phyloP scores from a whole-genome alignment of 139 green algal species.

The Chlamydomonas sphaeroides region DNA sequence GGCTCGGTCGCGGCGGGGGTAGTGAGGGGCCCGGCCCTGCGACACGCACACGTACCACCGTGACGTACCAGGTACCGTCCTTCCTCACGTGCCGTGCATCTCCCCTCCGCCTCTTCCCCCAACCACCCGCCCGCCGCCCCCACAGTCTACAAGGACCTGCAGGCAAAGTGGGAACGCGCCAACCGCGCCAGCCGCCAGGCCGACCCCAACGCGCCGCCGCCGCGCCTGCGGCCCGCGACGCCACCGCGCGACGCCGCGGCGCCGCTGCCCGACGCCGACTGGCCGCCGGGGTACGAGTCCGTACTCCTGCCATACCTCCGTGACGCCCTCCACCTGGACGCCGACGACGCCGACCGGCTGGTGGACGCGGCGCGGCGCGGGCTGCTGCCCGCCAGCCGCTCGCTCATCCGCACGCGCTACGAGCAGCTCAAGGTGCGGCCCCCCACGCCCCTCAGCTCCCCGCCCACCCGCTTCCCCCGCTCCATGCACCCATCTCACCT shows the following conservation, averaged over 20 bases:
- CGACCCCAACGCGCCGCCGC: not conserved
- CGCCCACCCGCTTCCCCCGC: no score
- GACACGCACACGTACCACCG: no score
- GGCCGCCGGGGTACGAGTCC: slow-evolving; percentile 14
- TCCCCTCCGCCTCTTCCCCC: no score
- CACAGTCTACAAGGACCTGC: slow-evolving; percentile 16
- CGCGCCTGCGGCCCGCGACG: not conserved
- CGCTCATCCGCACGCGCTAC: slow-evolving; percentile 24
- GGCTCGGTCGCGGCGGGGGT: no score
- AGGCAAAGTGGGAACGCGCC: slow-evolving; percentile 6
- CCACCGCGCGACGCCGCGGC: not conserved
- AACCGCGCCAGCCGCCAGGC: not conserved
- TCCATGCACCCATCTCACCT: not conserved
- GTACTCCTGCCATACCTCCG: not conserved
- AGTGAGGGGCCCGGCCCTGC: no score
- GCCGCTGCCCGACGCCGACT: slow-evolving; percentile 19
- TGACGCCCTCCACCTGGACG: not conserved
- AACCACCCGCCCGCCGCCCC: not conserved
- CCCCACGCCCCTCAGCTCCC: not conserved
- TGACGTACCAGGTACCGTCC: no score
- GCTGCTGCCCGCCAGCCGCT: slow-evolving; percentile 2
- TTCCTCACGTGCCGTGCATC: no score
- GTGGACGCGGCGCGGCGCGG: slow-evolving; percentile 24
- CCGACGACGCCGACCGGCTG: not conserved
- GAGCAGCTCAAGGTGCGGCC: slow-evolving; percentile 13